Percentiles rank a stretch among this genome's conserved stretches.
These are phyloP conservation scores for Trypethelium eluteriae DNA, from an alignment of 495 filamentous ascomycete species.

Conservation along the genomic window DNA sequence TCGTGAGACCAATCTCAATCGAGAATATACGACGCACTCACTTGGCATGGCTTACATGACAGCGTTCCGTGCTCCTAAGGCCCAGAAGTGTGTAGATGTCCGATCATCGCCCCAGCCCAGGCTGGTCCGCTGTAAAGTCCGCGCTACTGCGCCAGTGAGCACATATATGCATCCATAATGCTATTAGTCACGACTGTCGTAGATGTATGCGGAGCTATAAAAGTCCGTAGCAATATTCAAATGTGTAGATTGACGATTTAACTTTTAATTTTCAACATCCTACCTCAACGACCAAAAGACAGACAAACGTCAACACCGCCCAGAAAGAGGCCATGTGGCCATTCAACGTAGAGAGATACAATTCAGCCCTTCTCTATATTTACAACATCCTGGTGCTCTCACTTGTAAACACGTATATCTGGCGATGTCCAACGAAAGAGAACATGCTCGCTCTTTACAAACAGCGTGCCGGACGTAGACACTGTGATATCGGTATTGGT, in stretches of 20 bases:
- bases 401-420: conserved; percentile 31
- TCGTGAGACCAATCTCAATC: not conserved
- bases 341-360: conserved; percentile 7
- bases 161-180: not conserved
- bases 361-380: conserved; percentile 11
- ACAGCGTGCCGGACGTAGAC: conserved; percentile 28
- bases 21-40: not conserved
- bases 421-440: conserved; percentile 31
- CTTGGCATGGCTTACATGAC: not conserved
- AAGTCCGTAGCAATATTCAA: not conserved
- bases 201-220: not conserved
- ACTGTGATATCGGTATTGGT: conserved; percentile 40
- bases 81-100: not conserved
- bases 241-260: not conserved
- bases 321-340: not conserved
- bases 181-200: not conserved
- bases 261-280: not conserved
- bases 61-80: not conserved
- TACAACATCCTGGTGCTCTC: conserved; percentile 36
- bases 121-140: not conserved
- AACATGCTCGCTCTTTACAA: conserved; percentile 38
- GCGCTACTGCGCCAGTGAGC: not conserved
- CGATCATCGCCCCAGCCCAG: not conserved
- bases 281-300: not conserved
- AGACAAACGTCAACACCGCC: not conserved